phyloP scores from a whole-genome alignment of 192 early-diverging fungal species.

The Coemansia sp. region DNA sequence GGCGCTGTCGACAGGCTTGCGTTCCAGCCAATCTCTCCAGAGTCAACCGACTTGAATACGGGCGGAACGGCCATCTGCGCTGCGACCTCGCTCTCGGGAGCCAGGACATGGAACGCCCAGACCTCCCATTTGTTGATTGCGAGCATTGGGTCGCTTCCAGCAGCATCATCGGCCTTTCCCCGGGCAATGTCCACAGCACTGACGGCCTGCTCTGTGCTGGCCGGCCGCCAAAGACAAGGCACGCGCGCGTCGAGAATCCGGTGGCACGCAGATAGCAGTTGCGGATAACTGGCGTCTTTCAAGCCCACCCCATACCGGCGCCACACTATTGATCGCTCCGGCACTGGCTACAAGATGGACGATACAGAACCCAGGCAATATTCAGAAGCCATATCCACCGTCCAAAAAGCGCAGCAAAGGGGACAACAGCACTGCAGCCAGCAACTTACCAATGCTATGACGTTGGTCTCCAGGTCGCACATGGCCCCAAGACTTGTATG shows the following conservation, averaged over 20 bases:
- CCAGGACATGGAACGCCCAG: constrained; percentile 29
- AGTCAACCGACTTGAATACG: constrained; percentile 13
- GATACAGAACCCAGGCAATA: background rate
- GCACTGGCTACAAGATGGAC: constrained; percentile 14
- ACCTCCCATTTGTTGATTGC: constrained; percentile 31
- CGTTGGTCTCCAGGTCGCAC: constrained; percentile 42
- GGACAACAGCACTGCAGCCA: background rate
- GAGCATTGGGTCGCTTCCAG: no score
- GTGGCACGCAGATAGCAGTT: constrained; percentile 25
- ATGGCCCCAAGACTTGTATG: no score
- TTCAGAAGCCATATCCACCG: background rate
- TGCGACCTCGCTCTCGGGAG: constrained; percentile 1
- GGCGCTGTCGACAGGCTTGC: background rate
- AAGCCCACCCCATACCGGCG: constrained; percentile 25
- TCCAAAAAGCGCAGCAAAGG: background rate
- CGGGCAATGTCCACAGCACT: background rate
- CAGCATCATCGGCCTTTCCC: background rate
- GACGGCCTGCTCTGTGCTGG: constrained; percentile 1
- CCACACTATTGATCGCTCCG: constrained; percentile 34
- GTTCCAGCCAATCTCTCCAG: constrained; percentile 32
- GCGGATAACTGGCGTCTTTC: background rate
- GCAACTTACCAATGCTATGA: constrained; percentile 44
- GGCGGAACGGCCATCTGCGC: constrained; percentile 14
- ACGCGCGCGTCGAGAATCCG: constrained; percentile 28
- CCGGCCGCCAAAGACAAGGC: constrained; percentile 37